phyloP scores from a whole-genome alignment of 2,329 filamentous ascomycete genomes.

The Hypocrella siamensis region DNA sequence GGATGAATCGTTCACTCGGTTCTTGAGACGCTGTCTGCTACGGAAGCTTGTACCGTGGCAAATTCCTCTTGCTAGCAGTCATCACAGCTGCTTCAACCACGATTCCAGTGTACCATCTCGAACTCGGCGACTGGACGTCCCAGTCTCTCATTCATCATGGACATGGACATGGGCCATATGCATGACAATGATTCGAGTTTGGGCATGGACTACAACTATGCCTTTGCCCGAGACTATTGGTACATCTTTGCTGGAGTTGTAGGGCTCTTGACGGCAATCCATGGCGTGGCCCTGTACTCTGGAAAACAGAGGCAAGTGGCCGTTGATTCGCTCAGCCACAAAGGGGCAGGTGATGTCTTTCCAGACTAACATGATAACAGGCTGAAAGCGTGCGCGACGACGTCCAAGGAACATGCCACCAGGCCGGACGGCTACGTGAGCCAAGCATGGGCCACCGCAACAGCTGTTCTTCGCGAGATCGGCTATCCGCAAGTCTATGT shows the following conservation, averaged over 20 bases:
- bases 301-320: conserved; percentile 24
- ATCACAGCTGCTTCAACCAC: neutral
- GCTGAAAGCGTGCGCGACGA: conserved; percentile 26
- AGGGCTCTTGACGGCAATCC: conserved; percentile 23
- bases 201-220: conserved; percentile 28
- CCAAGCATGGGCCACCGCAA: conserved; percentile 42
- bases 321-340: too few relatives aligned
- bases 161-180: conserved; percentile 18
- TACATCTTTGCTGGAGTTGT: conserved; percentile 38
- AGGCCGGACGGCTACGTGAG: conserved; percentile 28
- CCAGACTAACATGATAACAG: conserved; percentile 15
- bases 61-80: too few relatives aligned
- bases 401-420: conserved; percentile 32
- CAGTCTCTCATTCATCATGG: too few relatives aligned
- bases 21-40: too few relatives aligned
- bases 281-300: conserved; percentile 26
- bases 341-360: too few relatives aligned
- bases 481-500: conserved; percentile 39
- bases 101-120: too few relatives aligned
- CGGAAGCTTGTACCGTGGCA: too few relatives aligned
- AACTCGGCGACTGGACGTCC: too few relatives aligned
- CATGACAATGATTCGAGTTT: conserved; percentile 16
- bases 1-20: too few relatives aligned
- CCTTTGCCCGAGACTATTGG: conserved; percentile 41
- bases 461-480: conserved; percentile 39